These are phyloP conservation scores for Citrus glauca DNA, from an alignment of 345 rosid species.

Conservation along the genomic window DNA sequence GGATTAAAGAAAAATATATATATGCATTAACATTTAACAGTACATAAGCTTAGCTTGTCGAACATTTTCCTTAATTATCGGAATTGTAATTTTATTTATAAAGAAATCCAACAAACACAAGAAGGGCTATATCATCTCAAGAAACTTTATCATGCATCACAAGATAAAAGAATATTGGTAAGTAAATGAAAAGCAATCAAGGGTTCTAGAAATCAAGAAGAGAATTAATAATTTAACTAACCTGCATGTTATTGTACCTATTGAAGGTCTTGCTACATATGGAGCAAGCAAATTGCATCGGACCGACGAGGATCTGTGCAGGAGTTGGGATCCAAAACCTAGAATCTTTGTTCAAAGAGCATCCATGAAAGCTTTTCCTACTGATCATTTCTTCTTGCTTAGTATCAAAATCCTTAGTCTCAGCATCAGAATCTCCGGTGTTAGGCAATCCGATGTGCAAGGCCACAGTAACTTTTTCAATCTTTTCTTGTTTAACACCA, in stretches of 20 bases:
- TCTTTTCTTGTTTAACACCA: constrained; percentile 30
- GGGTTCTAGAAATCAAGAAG: not conserved
- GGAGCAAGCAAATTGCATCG: constrained; percentile 78
- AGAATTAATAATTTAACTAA: constrained; percentile 17
- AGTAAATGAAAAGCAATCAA: not conserved
- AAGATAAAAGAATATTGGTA: not conserved
- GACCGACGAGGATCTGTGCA: constrained; percentile 76
- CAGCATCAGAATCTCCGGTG: constrained; percentile 9
- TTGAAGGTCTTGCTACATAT: constrained; percentile 79
- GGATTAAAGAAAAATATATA: not conserved
- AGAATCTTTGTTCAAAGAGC: constrained; percentile 33
- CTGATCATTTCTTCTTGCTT: constrained; percentile 20
- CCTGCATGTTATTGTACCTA: constrained; percentile 94
- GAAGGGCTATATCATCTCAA: not conserved
- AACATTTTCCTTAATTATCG: not conserved
- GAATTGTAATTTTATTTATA: not conserved
- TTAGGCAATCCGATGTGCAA: constrained; percentile 72
- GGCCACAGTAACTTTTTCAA: constrained; percentile 44
- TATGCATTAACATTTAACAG: not conserved
- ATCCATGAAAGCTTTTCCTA: constrained; percentile 28
- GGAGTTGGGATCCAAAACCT: constrained; percentile 91
- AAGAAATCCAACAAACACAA: not conserved
- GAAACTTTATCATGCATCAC: not conserved
- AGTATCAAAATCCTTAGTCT: constrained; percentile 6
- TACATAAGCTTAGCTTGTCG: not conserved